phyloP scores from a whole-genome alignment of 768 basidiomycete species.

The Porphyrellus cyaneotinctus region DNA sequence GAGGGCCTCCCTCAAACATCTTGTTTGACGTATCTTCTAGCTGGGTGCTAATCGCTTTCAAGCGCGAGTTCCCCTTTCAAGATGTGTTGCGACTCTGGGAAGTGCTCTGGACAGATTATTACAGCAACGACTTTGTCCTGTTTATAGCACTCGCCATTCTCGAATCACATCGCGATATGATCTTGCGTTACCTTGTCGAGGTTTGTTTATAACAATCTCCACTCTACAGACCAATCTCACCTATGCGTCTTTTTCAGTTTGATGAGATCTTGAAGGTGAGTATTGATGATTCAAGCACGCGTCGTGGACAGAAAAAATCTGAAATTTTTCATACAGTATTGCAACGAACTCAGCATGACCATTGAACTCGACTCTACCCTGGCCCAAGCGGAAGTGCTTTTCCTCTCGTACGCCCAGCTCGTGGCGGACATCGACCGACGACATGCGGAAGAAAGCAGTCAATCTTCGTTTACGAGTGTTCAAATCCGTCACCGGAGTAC shows the following conservation, averaged over 20 bases:
- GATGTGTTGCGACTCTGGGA: conserved; percentile 93
- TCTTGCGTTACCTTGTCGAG: conserved; percentile 92
- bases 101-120: conserved; percentile 88
- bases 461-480: conserved; percentile 18
- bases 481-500: conserved; percentile 34
- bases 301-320: neutral
- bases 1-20: neutral
- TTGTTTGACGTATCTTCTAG: conserved; percentile 34
- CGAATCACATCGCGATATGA: conserved; percentile 93
- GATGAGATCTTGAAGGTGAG: conserved; percentile 41
- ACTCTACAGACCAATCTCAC: conserved; percentile 1
- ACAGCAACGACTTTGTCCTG: conserved; percentile 82
- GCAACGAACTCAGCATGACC: conserved; percentile 93
- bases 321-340: conserved; percentile 50
- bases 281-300: neutral
- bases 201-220: conserved; percentile 39
- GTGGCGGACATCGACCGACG: conserved; percentile 87
- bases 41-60: conserved; percentile 91
- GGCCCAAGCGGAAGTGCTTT: conserved; percentile 95
- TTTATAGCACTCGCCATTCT: conserved; percentile 93
- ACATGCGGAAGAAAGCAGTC: conserved; percentile 49
- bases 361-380: conserved; percentile 96
- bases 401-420: conserved; percentile 84
- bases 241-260: conserved; percentile 46
- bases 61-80: conserved; percentile 92